phyloP scores from a whole-genome alignment of 352 stramenopile genomes.

The Phytopythium cucurbitacearum region DNA sequence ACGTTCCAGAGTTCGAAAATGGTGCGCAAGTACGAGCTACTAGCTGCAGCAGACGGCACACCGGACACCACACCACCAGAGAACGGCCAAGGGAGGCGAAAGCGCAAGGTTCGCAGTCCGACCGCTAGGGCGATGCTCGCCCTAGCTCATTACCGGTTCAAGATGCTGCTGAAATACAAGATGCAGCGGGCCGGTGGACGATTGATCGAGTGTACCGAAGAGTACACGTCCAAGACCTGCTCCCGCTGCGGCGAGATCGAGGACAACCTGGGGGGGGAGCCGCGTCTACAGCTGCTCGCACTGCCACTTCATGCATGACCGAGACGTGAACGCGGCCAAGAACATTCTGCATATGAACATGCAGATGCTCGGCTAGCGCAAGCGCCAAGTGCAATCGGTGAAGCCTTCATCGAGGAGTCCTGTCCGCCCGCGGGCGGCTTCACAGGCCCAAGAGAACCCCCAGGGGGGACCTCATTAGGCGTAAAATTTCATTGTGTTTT shows the following conservation, averaged over 20 bases:
- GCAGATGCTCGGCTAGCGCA: not conserved
- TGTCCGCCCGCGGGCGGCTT: not conserved
- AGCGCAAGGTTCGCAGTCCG: constrained; percentile 5
- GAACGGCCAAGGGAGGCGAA: not conserved
- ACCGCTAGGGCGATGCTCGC: constrained; percentile 15
- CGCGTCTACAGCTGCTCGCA: not conserved
- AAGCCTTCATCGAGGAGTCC: no score
- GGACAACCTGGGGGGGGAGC: constrained; percentile 1
- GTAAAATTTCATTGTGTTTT: no score
- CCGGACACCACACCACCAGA: not conserved
- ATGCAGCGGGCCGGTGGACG: constrained; percentile 7
- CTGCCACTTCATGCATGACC: constrained; percentile 1
- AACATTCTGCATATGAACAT: constrained; percentile 10
- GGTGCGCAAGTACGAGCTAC: constrained; percentile 3
- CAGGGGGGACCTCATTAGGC: no score
- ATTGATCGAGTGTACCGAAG: constrained; percentile 10
- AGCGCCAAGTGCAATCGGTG: not conserved
- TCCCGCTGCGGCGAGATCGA: constrained; percentile 6
- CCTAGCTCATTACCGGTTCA: constrained; percentile 9
- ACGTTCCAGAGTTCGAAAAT: constrained; percentile 13
- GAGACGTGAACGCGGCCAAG: constrained; percentile 8
- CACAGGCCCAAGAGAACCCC: not conserved
- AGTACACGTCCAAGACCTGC: constrained; percentile 16
- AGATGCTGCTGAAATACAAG: constrained; percentile 11
- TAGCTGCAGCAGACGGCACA: constrained; percentile 7